Conservation (phyloP, 2,329 filamentous ascomycete species). For the Diaporthe citri region DNA sequence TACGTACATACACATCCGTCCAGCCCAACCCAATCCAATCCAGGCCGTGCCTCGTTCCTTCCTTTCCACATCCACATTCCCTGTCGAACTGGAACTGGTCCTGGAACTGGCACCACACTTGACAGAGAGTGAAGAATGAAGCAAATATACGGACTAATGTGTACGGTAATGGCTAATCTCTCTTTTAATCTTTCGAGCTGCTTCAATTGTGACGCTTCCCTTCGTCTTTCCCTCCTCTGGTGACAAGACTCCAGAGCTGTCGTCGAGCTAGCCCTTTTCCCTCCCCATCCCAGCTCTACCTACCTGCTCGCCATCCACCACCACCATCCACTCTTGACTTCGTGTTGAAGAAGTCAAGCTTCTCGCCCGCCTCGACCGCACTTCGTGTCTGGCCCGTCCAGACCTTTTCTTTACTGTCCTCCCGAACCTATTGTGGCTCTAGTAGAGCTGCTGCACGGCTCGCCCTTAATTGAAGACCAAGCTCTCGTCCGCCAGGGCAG, state of each 20-base stretch:
- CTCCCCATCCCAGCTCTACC: conserved; percentile 16
- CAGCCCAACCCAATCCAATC: conserved; percentile 32
- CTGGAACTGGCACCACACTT: conserved; percentile 33
- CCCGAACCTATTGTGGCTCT: conserved; percentile 13
- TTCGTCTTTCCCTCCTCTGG: conserved; percentile 28
- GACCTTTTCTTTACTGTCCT: background rate
- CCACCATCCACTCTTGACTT: conserved; percentile 14
- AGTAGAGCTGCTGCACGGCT: conserved; percentile 29
- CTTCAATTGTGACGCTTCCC: conserved; percentile 15
- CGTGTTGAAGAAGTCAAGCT: conserved; percentile 6
- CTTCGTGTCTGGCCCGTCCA: conserved; percentile 3
- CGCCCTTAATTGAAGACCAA: background rate
- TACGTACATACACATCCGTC: conserved; percentile 33
- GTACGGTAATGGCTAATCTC: conserved; percentile 32
- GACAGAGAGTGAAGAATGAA: conserved; percentile 33
- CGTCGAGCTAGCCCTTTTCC: conserved; percentile 25
- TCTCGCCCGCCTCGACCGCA: conserved; percentile 7
- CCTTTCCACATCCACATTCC: conserved; percentile 32
- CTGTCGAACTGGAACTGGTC: conserved; percentile 30
- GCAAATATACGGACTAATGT: conserved; percentile 32
- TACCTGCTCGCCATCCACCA: conserved; percentile 14
- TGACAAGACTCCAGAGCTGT: conserved; percentile 28
- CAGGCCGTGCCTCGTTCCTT: conserved; percentile 36
- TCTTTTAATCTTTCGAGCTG: conserved; percentile 35
- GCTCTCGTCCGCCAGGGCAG: conserved; percentile 1